These are phyloP conservation scores for Talaromyces sp. DNA, from an alignment of 2,329 filamentous ascomycete species.

Conservation along the genomic window DNA sequence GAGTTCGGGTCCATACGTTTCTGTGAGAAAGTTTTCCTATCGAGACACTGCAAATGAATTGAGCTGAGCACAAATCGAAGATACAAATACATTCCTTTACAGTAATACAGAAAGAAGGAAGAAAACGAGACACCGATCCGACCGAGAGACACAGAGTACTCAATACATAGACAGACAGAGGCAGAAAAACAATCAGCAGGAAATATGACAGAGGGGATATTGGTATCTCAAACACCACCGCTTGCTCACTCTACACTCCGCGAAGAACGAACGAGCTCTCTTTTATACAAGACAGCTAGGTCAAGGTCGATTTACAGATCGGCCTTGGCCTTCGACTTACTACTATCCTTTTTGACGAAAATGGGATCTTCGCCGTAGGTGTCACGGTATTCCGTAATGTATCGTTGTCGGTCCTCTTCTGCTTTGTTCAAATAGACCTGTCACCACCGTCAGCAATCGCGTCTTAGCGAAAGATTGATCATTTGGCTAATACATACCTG, in stretches of 20 bases:
- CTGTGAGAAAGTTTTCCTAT: background rate
- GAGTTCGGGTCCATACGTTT: background rate
- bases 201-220: conserved; percentile 8
- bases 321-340: background rate
- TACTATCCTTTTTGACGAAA: background rate
- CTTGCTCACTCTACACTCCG: background rate
- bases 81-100: conserved; percentile 18
- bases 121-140: conserved; percentile 7
- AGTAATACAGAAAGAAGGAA: background rate
- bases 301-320: background rate
- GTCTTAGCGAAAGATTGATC: background rate
- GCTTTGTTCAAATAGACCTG: conserved; percentile 27
- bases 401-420: conserved; percentile 31
- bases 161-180: conserved; percentile 1
- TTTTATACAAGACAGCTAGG: background rate
- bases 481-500: conserved; percentile 29
- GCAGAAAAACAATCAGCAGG: background rate
- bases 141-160: background rate
- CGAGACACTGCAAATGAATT: background rate
- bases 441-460: background rate
- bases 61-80: background rate
- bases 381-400: conserved; percentile 33
- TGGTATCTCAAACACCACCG: conserved; percentile 6
- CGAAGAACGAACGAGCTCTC: background rate
- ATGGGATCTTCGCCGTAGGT: conserved; percentile 34